Evolutionary conservation across 805 yeast genomes (phyloP).

Genomic region (Clavispora vitiphila): DNA sequence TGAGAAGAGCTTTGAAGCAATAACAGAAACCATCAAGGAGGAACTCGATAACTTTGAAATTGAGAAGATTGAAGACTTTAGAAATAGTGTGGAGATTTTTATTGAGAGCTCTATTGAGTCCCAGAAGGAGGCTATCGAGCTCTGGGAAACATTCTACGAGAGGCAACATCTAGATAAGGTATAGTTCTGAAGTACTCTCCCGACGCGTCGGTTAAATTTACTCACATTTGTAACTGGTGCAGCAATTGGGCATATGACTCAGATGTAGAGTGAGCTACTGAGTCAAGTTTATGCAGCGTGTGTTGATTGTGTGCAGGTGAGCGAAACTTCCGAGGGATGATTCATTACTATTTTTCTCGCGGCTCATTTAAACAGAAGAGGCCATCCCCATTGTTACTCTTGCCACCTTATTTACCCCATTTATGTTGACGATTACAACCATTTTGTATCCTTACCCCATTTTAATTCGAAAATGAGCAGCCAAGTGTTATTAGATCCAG

Average conservation of each 20-base stretch:
- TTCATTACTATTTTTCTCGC: neutral
- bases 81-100: conserved; percentile 84
- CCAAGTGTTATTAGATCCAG: conserved; percentile 45
- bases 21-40: conserved; percentile 59
- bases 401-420: neutral
- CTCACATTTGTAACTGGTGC: neutral
- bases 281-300: neutral
- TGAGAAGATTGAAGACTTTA: conserved; percentile 76
- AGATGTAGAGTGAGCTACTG: neutral
- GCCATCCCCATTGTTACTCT: neutral
- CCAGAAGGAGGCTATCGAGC: conserved; percentile 84
- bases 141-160: conserved; percentile 87
- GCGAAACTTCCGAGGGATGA: neutral
- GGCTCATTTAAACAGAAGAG: neutral
- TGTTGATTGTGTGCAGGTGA: neutral
- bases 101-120: conserved; percentile 87
- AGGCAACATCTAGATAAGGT: conserved; percentile 23
- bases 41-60: conserved; percentile 69
- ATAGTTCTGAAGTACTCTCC: neutral
- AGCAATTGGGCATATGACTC: conserved; percentile 1
- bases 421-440: neutral
- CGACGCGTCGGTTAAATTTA: neutral
- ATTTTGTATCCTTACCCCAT: no score
- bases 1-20: conserved; percentile 55
- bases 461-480: conserved; percentile 28